Base-by-base conservation (phyloP, 768 basidiomycete genomes). In the Amanita subjunquillea region DNA sequence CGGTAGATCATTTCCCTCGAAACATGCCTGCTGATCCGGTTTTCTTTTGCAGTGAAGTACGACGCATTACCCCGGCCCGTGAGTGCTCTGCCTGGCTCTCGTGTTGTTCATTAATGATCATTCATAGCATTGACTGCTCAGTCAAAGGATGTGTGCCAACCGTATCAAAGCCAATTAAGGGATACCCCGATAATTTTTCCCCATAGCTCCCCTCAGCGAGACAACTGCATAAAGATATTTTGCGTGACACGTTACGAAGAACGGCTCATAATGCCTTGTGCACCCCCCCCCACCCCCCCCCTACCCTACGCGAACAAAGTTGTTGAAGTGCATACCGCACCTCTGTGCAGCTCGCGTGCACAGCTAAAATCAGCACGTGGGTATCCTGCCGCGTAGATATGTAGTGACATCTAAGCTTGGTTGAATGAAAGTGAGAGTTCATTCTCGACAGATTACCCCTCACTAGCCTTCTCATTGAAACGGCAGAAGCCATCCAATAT, bases 381-480 rank as follows among this genome's bases (percentile, higher is more conserved):
- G 65, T 97, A 99, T 57, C 95, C 83, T 23, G 88, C 83, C 17
- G 93, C n/a, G 83, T 51, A 97, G 73, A 69, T 96, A 94, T 62
- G 82, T 78, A 29, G 78, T 67, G 67, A 99, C 96, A 94, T 98
- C 64, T n/a, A 43, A 12, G 56, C 55, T 49, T 22, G n/a, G 25
- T 44, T 25, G 43, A 57, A 27, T 57, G 38, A 13, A 48, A 56
- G 42, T 53, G 20, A 29, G 42, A 17, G 3, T n/a, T 41, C 44
- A 15, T 30, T 6, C 12, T 13, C 12, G n/a, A 25, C 37, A 48
- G 48, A 13, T 36, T 25, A 70, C n/a, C n/a, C n/a, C 94, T 69
- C 62, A 97, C 95, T n/a, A 36, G 88, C 84, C 63, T 87, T 91
- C 58, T 91, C 85, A 61, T 97, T 93, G 57, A 97, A 90, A 20